Base-by-base conservation (phyloP, 352 stramenopile species). In the Globisporangium orthogonon region DNA sequence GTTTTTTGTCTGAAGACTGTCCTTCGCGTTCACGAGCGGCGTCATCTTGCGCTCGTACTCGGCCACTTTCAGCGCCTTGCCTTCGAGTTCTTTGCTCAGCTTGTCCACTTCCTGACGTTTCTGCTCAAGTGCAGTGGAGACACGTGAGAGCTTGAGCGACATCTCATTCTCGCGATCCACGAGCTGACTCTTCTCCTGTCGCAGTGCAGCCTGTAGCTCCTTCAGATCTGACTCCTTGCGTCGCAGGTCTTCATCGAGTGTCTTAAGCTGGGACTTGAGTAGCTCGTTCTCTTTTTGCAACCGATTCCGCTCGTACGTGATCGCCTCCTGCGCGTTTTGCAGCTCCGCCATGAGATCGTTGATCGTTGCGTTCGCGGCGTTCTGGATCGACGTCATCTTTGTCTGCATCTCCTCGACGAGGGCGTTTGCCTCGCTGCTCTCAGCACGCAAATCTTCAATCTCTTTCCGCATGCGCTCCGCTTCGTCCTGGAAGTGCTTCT, bases 321-420 rank as follows among this genome's bases (percentile, higher is more conserved):
- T 62, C 30, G 74, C 63, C 35, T 91, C 81, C 18, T 89, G 78
- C 7, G 70, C 70, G 29, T 63, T 63, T 55, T 88, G 79, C 9
- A 91, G 40, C 56, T 91, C 81, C 6, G 43, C 55, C 49, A 89
- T 73, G 2, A 91, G 58, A 28, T 91, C 81, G 56, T 91, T 86
- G 49, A 91, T 89, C 7, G 81, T 91, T 0, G 81, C 81, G 62
- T 91, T 91, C 14, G 81, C 81, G 5, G 81, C 81, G 57, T 53
- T 86, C 58, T 91, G 81, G 29, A 91, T 78, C 0, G 81, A 84
- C 15, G 70, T 74, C 53, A 91, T 74, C 55, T 91, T 87, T 13
- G 51, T 61, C 44, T 91, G 81, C 33, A 91, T 48, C 54, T 89
- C 76, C 43, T 89, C 81, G 0, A 71, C 61, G 7, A 81, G 55